A percentile compares a stretch with the other conserved stretches of the same genome.
phyloP scores from a whole-genome alignment of 495 filamentous ascomycete genomes.

The Neurospora sp. region DNA sequence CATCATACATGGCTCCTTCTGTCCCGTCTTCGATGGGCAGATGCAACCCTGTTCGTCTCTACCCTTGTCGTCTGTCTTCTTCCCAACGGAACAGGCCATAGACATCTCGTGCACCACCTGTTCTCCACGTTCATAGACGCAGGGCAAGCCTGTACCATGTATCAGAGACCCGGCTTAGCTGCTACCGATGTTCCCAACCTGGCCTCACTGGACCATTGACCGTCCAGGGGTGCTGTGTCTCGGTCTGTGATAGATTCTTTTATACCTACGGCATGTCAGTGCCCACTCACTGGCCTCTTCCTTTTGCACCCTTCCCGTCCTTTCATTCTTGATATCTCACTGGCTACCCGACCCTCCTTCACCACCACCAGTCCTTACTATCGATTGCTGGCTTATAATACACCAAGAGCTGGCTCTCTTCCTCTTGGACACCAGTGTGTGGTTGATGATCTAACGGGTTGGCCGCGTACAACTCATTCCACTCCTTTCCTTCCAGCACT shows the following conservation, averaged over 20 bases:
- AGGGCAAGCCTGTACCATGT: conserved; percentile 38
- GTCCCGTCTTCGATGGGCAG: conserved; percentile 33
- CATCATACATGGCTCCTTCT: conserved; percentile 7
- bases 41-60: conserved; percentile 34
- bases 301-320: conserved; percentile 24
- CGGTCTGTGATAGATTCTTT: conserved; percentile 29
- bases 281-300: conserved; percentile 28
- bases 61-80: conserved; percentile 18
- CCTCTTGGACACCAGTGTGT: conserved; percentile 30
- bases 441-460: conserved; percentile 31
- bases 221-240: conserved; percentile 27
- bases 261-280: conserved; percentile 33
- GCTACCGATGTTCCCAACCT: conserved; percentile 42
- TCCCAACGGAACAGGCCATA: conserved; percentile 31
- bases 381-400: conserved; percentile 41
- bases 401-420: conserved; percentile 43
- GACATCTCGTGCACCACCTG: conserved; percentile 33
- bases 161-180: conserved; percentile 37
- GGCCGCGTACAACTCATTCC: conserved; percentile 32
- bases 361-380: conserved; percentile 37
- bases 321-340: conserved; percentile 25
- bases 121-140: conserved; percentile 34
- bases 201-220: conserved; percentile 32
- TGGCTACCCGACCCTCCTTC: conserved; percentile 23
- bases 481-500: conserved; percentile 27